Evolutionary conservation across 352 stramenopile species (phyloP).

Genomic region (Globisporangium middletonii): DNA sequence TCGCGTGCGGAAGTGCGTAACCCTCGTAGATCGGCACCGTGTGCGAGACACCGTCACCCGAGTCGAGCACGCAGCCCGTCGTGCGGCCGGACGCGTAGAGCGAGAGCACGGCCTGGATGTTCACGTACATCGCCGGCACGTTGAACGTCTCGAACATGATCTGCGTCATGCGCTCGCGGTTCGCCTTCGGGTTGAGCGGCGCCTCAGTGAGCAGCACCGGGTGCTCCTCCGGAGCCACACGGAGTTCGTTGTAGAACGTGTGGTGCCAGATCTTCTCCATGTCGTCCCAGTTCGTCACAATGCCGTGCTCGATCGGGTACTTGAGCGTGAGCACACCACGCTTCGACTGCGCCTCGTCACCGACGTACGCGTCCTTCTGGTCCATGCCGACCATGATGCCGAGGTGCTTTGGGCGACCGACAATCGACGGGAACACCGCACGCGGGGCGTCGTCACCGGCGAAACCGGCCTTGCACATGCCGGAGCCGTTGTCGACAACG

Average conservation of each 20-base stretch:
- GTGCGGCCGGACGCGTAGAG: slow-evolving; percentile 94
- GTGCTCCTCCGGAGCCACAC: slow-evolving; percentile 94
- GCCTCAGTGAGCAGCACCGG: slow-evolving; percentile 93
- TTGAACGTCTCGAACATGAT: slow-evolving; percentile 98
- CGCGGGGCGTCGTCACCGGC: slow-evolving; percentile 95
- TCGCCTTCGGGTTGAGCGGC: slow-evolving; percentile 91
- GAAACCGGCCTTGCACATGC: slow-evolving; percentile 99
- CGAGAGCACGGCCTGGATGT: slow-evolving; percentile 91
- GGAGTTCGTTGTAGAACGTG: slow-evolving; percentile 98
- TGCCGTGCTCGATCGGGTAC: slow-evolving; percentile 99
- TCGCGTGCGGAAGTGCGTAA: slow-evolving; percentile 93
- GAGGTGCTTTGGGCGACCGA: slow-evolving; percentile 93
- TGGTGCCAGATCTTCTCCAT: slow-evolving; percentile 99
- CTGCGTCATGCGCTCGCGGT: slow-evolving; percentile 91
- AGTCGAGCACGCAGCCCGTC: slow-evolving; percentile 94
- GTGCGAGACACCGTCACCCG: slow-evolving; percentile 81
- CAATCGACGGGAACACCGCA: slow-evolving; percentile 96
- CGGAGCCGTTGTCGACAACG: slow-evolving; percentile 97
- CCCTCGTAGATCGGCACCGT: slow-evolving; percentile 95
- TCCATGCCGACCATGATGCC: slow-evolving; percentile 98
- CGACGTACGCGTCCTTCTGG: slow-evolving; percentile 45
- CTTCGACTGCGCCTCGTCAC: no score
- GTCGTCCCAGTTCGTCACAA: slow-evolving; percentile 99
- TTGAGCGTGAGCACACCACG: slow-evolving; percentile 40
- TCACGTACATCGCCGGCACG: slow-evolving; percentile 92